A percentile compares a stretch with the other conserved stretches of the same genome.
Evolutionary conservation across 2,329 filamentous ascomycete species (phyloP).

Genomic region (Colletotrichum plurivorum): DNA sequence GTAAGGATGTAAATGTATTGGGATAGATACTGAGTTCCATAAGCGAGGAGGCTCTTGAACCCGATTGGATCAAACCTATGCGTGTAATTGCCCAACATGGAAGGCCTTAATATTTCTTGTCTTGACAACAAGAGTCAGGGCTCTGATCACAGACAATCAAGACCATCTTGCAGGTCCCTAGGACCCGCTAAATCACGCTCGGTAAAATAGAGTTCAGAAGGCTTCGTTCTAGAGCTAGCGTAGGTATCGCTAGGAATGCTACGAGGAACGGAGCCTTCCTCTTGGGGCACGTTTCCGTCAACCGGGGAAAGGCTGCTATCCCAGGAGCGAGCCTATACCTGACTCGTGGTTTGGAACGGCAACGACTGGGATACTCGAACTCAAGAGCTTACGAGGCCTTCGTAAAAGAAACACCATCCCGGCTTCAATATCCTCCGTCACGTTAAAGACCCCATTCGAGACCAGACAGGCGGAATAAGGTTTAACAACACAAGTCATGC

Average conservation of each 20-base stretch:
- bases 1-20: neutral
- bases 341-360: slow-evolving; percentile 1
- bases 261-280: no score
- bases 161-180: no score
- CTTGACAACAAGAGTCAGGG: no score
- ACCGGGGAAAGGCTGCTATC: neutral
- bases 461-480: slow-evolving; percentile 1
- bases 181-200: no score
- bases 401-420: neutral
- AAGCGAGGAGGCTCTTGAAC: neutral
- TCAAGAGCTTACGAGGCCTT: neutral
- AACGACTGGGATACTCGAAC: neutral
- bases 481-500: slow-evolving; percentile 16
- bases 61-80: no score
- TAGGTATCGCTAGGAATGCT: no score
- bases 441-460: neutral
- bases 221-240: no score
- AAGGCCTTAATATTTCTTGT: no score
- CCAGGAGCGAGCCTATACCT: neutral
- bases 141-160: no score
- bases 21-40: neutral
- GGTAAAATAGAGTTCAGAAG: no score
- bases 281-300: neutral
- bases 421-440: neutral
- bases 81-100: no score